Evolutionary conservation across 2,329 filamentous ascomycete species (phyloP).

Genomic region (Stagonosporopsis rhizophila): DNA sequence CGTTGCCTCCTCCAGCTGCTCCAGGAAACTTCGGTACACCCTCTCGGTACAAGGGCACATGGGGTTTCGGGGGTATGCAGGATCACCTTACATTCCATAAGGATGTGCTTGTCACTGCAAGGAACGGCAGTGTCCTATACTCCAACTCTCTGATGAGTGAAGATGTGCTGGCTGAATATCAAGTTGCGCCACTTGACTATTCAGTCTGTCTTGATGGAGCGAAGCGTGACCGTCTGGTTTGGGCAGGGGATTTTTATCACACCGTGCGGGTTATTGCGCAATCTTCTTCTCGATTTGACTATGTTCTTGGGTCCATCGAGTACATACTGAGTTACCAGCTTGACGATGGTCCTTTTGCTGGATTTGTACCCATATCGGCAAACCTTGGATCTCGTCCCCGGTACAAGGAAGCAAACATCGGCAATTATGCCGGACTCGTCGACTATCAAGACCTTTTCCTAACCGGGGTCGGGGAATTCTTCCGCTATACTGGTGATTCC

Average conservation of each 20-base stretch:
- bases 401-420: conserved; percentile 4
- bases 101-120: conserved; percentile 37
- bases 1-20: conserved; percentile 3
- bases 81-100: conserved; percentile 50
- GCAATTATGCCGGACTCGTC: conserved; percentile 18
- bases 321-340: conserved; percentile 34
- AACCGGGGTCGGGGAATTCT: conserved; percentile 37
- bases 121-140: conserved; percentile 45
- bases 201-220: conserved; percentile 53
- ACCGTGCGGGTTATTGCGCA: conserved; percentile 48
- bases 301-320: conserved; percentile 46
- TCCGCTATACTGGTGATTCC: conserved; percentile 29
- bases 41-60: conserved; percentile 32
- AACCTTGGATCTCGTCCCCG: conserved; percentile 12
- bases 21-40: neutral
- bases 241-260: conserved; percentile 55
- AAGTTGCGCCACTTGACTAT: conserved; percentile 41
- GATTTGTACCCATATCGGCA: conserved; percentile 21
- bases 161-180: conserved; percentile 49
- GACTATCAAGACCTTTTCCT: conserved; percentile 46
- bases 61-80: conserved; percentile 53
- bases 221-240: conserved; percentile 53
- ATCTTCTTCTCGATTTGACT: conserved; percentile 48
- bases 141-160: conserved; percentile 37
- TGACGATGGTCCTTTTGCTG: conserved; percentile 2